Conservation (phyloP, 2,329 filamentous ascomycete species). For the Nemania diffusa region DNA sequence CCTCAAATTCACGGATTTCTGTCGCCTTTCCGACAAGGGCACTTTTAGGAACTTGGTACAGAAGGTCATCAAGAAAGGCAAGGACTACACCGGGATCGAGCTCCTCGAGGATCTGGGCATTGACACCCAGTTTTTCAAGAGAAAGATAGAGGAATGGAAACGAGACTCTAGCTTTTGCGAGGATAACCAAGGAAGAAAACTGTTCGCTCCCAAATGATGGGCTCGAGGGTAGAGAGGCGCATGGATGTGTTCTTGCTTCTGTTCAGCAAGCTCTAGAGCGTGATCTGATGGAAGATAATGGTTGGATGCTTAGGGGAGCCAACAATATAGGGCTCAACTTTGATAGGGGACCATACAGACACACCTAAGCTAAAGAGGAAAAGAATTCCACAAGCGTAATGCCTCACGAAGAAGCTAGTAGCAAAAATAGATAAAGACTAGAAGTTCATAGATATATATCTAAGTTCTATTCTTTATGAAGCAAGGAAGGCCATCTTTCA, state of each 20-base stretch:
- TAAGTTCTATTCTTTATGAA: slow-evolving; percentile 45
- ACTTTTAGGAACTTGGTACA: neutral
- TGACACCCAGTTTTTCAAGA: slow-evolving; percentile 12
- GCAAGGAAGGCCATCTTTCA: slow-evolving; percentile 69
- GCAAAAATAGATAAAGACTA: neutral
- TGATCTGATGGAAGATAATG: neutral
- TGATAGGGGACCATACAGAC: neutral
- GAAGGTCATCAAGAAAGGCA: slow-evolving; percentile 3
- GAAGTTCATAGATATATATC: neutral
- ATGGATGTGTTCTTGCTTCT: neutral
- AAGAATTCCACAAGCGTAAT: too few relatives aligned
- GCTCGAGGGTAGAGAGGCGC: neutral
- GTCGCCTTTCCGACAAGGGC: slow-evolving; percentile 5
- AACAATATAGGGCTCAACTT: too few relatives aligned
- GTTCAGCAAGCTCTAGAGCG: neutral
- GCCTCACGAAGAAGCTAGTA: neutral
- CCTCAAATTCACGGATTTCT: slow-evolving; percentile 39
- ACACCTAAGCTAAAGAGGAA: neutral
- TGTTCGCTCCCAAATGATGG: slow-evolving; percentile 19
- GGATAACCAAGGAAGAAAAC: neutral
- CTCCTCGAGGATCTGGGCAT: slow-evolving; percentile 17
- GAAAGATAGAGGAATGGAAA: neutral
- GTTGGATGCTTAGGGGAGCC: neutral
- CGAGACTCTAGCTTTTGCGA: slow-evolving; percentile 1
- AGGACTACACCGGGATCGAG: slow-evolving; percentile 7